phyloP scores from a whole-genome alignment of 768 basidiomycete genomes.

The Lactifluus pinguis region DNA sequence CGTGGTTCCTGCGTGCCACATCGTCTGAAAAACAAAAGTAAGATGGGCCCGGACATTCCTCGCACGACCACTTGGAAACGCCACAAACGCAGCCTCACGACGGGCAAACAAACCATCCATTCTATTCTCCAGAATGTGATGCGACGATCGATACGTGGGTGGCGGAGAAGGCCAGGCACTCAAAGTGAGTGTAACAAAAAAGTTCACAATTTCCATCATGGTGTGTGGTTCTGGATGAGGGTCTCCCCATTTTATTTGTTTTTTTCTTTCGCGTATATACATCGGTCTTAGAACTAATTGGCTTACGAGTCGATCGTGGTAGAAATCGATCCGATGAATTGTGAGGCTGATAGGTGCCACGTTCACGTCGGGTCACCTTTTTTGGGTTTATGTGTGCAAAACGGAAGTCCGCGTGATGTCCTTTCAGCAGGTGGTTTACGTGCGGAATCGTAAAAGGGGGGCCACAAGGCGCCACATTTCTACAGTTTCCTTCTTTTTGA shows the following conservation, averaged over 20 bases:
- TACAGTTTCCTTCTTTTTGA: background rate
- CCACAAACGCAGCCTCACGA: no score
- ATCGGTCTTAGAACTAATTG: background rate
- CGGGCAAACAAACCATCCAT: no score
- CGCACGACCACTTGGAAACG: background rate
- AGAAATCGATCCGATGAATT: conserved; percentile 7
- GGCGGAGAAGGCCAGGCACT: no score
- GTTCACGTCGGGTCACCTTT: conserved; percentile 8
- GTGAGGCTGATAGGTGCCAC: conserved; percentile 8
- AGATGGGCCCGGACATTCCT: background rate
- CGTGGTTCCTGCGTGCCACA: conserved; percentile 6
- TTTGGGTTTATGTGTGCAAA: conserved; percentile 13
- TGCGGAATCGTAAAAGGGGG: conserved; percentile 12
- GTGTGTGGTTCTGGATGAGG: background rate
- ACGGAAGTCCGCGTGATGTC: conserved; percentile 12
- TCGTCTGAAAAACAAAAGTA: background rate
- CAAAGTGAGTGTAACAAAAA: no score
- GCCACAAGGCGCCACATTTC: conserved; percentile 5
- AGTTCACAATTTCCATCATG: no score
- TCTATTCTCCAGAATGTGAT: background rate
- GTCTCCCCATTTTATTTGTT: background rate
- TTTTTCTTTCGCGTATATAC: background rate
- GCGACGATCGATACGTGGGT: background rate
- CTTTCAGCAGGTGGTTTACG: conserved; percentile 16
- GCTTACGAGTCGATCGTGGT: conserved; percentile 10